Evolutionary conservation across 371 early-diverging fungal species (phyloP), one percentile per base, ranked within the genome.

Genomic region (Mucor indicus): DNA sequence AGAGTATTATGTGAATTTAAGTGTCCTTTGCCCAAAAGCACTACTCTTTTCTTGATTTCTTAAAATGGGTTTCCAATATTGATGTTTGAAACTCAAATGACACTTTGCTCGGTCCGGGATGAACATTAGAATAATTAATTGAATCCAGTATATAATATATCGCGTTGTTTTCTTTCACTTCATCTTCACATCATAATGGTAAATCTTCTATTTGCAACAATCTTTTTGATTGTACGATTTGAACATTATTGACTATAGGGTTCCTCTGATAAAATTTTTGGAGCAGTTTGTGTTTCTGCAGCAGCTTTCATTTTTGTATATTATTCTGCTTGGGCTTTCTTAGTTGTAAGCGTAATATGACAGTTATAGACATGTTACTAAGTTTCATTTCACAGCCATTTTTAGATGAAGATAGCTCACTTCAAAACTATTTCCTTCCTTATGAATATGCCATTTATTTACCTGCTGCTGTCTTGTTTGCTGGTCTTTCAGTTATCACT

Each of bases 311-410:
- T 92, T 39, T 93, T 93, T 60, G 53, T 79, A 32, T 94, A 94
- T 64, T 94, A 92, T 69, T 81, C 91, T 12, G 62, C 83, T 42
- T 94, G 95, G 95, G 85, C 89, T 1, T 74, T 94, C 31, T 64
- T 91, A 27, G 79, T 92, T 77, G 88, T 90, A 72, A 56, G 64
- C 39, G 8, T 33, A 33, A 9, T 11, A 9, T 33, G 9, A 33
- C 35, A 9, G 4, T 15, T 33, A 13, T 13, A 15, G 4, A 9
- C 4, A 9, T 33, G 4, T 39, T 12, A n/a, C 16, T 38, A 48
- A 20, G 19, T 13, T 41, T 17, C 8, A 11, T 3, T 36, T 24
- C 11, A 2, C 21, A 90, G 91, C 95, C 95, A n/a, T 92, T 93
- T 55, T 85, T 92, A 22, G 89, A 86, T 53, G 81, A 79, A 49